Base-by-base conservation (phyloP, 371 early-diverging fungal genomes). In the Rhizoclosmatium hyalinum region DNA sequence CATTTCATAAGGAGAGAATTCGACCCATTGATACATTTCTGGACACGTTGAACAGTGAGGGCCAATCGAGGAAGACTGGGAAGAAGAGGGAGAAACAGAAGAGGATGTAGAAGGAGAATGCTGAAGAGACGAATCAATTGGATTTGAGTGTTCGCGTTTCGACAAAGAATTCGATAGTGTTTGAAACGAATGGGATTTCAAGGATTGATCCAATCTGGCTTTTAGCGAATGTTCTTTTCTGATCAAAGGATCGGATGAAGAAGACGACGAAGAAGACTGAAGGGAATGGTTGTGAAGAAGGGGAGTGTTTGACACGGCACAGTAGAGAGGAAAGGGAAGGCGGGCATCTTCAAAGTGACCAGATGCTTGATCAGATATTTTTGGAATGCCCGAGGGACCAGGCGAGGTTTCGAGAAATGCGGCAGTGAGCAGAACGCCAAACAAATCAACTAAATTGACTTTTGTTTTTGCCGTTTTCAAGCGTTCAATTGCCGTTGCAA, bases 1-100 rank as follows among this genome's bases (percentile, higher is more conserved):
- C 39, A 76, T 75, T 67, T 81, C 81, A 64, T 53, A 78, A 21
- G 81, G 81, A 3, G 76, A 72, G 43, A 81, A 81, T 50, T 81
- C 81, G 24, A 74, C 69, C 81, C 81, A 81, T 45, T 75, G 81
- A 57, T 75, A 80, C 32, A n/a, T 3, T 32, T 73, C 76, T 3
- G 53, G 24, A 24, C 24, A 24, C 24, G 24, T 24, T 24, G 24
- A 24, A 24, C 24, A 24, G 24, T 24, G 24, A 24, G 24, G 0
- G 24, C 24, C 24, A 24, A 24, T 24, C 24, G 24, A 24, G 24
- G 24, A 24, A 24, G 24, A 24, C 24, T 24, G 24, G 24, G 24
- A 24, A 24, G 24, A 24, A 24, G 24, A 24, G 24, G 24, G 24
- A 24, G 24, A 24, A 24, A 24, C 24, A 24, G 24, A 24, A 24